These are phyloP conservation scores for Saussurea involucrata DNA, from an alignment of 129 eudicot species.

Conservation along the genomic window DNA sequence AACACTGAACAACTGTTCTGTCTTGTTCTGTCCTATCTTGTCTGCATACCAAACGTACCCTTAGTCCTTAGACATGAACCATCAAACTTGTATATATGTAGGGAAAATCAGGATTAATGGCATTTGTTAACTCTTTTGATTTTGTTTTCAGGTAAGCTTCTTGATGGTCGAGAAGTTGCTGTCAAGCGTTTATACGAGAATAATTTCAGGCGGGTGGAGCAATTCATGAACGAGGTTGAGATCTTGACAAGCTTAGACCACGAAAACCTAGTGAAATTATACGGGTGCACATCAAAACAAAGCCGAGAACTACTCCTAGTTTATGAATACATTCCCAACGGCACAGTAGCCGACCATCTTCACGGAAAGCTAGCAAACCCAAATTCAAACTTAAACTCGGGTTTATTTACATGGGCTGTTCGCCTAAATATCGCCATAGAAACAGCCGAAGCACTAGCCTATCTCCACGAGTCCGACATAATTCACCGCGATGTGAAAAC, in stretches of 20 bases:
- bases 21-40: too few relatives aligned
- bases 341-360: conserved; percentile 93
- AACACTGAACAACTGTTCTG: too few relatives aligned
- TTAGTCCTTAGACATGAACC: background rate
- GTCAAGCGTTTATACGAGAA: conserved; percentile 86
- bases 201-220: conserved; percentile 78
- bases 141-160: conserved; percentile 49
- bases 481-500: conserved; percentile 93
- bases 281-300: conserved; percentile 82
- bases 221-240: conserved; percentile 85
- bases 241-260: conserved; percentile 64
- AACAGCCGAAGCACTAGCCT: conserved; percentile 80
- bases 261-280: conserved; percentile 65
- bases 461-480: conserved; percentile 70
- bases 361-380: conserved; percentile 66
- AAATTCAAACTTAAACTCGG: conserved; percentile 33
- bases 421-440: conserved; percentile 76
- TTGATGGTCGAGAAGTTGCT: conserved; percentile 82
- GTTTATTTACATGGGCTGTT: conserved; percentile 61
- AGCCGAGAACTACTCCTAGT: conserved; percentile 80
- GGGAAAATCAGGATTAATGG: background rate
- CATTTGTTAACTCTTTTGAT: background rate
- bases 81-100: background rate
- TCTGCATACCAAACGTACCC: too few relatives aligned
- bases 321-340: conserved; percentile 80